Evolutionary conservation across 345 rosid genomes (phyloP).

Genomic region (Capsella bursapastoris): DNA sequence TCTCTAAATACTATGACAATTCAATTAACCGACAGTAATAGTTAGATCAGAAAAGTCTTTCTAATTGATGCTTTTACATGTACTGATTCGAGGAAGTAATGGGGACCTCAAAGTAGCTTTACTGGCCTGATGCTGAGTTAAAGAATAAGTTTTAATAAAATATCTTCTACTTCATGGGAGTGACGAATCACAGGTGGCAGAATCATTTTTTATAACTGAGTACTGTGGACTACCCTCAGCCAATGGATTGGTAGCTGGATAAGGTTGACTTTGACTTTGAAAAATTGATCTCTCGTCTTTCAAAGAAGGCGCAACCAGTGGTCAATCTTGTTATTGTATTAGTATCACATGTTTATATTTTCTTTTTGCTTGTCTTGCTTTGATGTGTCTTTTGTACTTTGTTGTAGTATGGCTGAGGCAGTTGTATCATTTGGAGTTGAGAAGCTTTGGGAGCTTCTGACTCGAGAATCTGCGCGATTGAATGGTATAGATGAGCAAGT

Average conservation of each 20-base stretch:
- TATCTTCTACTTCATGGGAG: neutral
- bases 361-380: neutral
- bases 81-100: neutral
- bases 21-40: neutral
- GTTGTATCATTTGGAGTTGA: slow-evolving; percentile 35
- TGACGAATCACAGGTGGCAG: neutral
- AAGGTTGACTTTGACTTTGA: slow-evolving; percentile 10
- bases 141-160: neutral
- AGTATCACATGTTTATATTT: neutral
- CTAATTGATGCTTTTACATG: neutral
- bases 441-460: slow-evolving; percentile 29
- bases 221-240: slow-evolving; percentile 14
- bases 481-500: slow-evolving; percentile 24
- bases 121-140: neutral
- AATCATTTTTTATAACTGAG: neutral
- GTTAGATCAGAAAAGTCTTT: neutral
- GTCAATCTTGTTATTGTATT: too few relatives aligned
- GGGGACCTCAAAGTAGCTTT: neutral
- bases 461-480: slow-evolving; percentile 7
- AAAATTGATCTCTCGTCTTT: neutral
- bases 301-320: neutral
- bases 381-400: too few relatives aligned
- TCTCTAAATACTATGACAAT: neutral
- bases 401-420: slow-evolving; percentile 27
- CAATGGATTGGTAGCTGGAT: slow-evolving; percentile 13